phyloP scores from a whole-genome alignment of 108 stramenopile species.

The Conticribra weissflogii region DNA sequence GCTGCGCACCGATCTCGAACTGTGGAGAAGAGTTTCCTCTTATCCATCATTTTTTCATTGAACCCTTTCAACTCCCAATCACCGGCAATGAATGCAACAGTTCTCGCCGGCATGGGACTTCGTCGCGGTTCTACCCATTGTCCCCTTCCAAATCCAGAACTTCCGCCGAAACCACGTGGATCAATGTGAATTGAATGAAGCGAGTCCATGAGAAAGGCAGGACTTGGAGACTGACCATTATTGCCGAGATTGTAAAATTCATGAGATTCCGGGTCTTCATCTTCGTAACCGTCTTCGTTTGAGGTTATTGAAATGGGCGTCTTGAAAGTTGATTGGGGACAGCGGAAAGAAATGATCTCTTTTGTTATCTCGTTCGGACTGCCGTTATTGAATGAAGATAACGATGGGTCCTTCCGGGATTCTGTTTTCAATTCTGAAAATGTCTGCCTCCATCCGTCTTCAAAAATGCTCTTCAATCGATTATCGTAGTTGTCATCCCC shows the following conservation, averaged over 20 bases:
- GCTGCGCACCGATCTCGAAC: slow-evolving; percentile 60
- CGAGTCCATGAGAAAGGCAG: slow-evolving; percentile 61
- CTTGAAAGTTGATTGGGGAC: slow-evolving; percentile 9
- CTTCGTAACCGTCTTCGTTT: slow-evolving; percentile 9
- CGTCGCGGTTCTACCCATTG: slow-evolving; percentile 70
- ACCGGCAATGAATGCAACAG: slow-evolving; percentile 62
- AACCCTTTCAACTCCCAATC: slow-evolving; percentile 35
- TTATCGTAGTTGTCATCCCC: slow-evolving; percentile 7
- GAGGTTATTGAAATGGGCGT: not conserved
- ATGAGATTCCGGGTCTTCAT: slow-evolving; percentile 11
- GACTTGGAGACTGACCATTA: slow-evolving; percentile 61
- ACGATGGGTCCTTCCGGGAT: not conserved
- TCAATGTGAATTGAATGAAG: slow-evolving; percentile 58
- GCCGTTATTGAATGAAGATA: not conserved
- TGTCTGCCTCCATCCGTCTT: slow-evolving; percentile 5
- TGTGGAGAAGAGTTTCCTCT: slow-evolving; percentile 6
- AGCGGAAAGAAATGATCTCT: slow-evolving; percentile 25
- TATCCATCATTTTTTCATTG: not conserved
- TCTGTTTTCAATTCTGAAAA: not conserved
- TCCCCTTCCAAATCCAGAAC: slow-evolving; percentile 69
- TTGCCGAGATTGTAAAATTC: slow-evolving; percentile 39
- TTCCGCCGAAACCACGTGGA: slow-evolving; percentile 85
- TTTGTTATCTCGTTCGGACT: not conserved
- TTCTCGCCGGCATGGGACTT: slow-evolving; percentile 61
- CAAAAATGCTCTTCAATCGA: slow-evolving; percentile 15